phyloP scores from a whole-genome alignment of 148 eudicot species.

The Euryodendron excelsum region DNA sequence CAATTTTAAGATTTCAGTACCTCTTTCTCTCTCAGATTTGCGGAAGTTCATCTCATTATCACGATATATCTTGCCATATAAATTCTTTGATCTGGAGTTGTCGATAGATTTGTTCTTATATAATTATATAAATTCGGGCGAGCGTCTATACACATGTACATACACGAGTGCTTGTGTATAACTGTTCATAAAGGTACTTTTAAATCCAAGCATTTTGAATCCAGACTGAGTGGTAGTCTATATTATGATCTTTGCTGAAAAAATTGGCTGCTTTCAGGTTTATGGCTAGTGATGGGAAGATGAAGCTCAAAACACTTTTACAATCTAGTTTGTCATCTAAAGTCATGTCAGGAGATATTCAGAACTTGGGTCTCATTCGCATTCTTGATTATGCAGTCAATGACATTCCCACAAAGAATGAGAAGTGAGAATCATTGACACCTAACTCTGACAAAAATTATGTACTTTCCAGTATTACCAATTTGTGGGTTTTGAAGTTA shows the following conservation, averaged over 20 bases:
- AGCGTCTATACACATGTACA: too few species aligned
- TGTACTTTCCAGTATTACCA: not conserved
- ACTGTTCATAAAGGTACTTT: too few species aligned
- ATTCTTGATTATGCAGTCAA: slow-evolving; percentile 72
- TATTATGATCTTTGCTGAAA: not conserved
- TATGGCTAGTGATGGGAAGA: slow-evolving; percentile 76
- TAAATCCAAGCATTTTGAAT: too few species aligned
- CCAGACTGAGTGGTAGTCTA: not conserved
- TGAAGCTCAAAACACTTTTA: slow-evolving; percentile 64
- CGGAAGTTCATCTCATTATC: not conserved
- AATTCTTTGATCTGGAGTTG: not conserved
- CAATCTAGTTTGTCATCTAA: slow-evolving; percentile 62
- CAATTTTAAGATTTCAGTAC: too few species aligned
- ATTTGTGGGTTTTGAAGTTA: not conserved
- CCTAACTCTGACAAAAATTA: not conserved
- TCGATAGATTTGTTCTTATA: not conserved
- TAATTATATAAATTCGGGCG: too few species aligned
- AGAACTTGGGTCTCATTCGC: slow-evolving; percentile 80
- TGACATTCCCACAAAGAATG: slow-evolving; percentile 72
- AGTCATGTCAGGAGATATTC: slow-evolving; percentile 70
- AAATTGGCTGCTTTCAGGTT: slow-evolving; percentile 47
- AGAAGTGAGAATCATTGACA: slow-evolving; percentile 57
- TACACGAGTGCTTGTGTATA: not conserved
- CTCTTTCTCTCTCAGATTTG: too few species aligned
- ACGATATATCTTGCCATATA: not conserved